phyloP scores from a whole-genome alignment of 306 rosid species.

The Pyrus betulifolia region DNA sequence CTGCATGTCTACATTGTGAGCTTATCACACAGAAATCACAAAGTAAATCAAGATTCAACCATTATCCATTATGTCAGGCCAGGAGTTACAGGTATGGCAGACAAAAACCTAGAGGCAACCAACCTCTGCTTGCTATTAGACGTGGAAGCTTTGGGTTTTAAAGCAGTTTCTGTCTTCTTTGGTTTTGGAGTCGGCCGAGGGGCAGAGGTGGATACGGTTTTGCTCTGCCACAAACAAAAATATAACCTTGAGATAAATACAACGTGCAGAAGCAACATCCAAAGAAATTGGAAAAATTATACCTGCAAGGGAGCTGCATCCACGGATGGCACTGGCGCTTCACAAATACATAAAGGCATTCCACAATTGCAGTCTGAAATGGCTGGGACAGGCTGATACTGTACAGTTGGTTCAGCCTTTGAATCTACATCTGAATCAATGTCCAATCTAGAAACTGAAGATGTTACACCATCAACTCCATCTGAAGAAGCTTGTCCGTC shows the following conservation, averaged over 20 bases:
- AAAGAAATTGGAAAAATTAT: conserved; percentile 17
- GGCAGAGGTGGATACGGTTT: conserved; percentile 28
- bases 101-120: conserved; percentile 12
- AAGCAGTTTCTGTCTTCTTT: conserved; percentile 52
- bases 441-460: conserved; percentile 59
- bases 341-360: conserved; percentile 99
- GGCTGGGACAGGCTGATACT: conserved; percentile 24
- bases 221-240: conserved; percentile 36
- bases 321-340: conserved; percentile 54
- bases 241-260: conserved; percentile 12
- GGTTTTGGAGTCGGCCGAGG: conserved; percentile 61
- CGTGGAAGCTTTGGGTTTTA: conserved; percentile 56
- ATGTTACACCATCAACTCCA: conserved; percentile 40
- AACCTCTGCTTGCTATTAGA: conserved; percentile 78
- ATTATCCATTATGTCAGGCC: conserved; percentile 6
- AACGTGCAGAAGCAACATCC: not conserved
- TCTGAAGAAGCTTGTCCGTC: conserved; percentile 18
- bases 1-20: not conserved
- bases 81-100: conserved; percentile 9
- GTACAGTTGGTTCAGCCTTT: conserved; percentile 30
- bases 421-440: conserved; percentile 34
- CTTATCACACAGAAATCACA: not conserved
- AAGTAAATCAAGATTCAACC: not conserved
- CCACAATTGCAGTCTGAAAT: conserved; percentile 80
- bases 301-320: conserved; percentile 47